phyloP scores from a whole-genome alignment of 192 early-diverging fungal species.

The Jimgerdemannia lactiflua region DNA sequence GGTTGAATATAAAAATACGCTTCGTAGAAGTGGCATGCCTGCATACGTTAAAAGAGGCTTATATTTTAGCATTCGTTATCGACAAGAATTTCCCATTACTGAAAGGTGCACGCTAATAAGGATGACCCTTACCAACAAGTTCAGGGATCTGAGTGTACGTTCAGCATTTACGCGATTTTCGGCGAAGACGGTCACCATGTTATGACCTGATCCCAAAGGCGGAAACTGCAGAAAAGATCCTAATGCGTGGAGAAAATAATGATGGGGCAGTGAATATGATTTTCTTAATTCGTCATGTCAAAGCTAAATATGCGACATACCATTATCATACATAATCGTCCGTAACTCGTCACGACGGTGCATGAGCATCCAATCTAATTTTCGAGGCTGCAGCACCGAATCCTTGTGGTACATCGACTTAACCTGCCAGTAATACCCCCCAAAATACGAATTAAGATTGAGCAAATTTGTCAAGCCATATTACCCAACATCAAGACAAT shows the following conservation, averaged over 20 bases:
- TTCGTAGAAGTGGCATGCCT: constrained; percentile 30
- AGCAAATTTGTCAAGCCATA: neutral
- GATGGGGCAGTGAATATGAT: neutral
- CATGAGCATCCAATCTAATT: constrained; percentile 78
- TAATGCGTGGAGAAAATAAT: constrained; percentile 3
- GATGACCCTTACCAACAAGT: constrained; percentile 54
- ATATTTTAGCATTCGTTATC: no score
- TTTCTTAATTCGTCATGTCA: neutral
- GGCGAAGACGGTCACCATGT: constrained; percentile 58
- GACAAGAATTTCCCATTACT: neutral
- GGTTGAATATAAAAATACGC: constrained; percentile 25
- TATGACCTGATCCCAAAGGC: constrained; percentile 48
- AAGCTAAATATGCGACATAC: constrained; percentile 22
- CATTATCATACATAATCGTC: constrained; percentile 79
- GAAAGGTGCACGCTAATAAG: neutral
- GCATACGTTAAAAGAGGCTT: neutral
- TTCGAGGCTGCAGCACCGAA: constrained; percentile 49
- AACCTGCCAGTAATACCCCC: constrained; percentile 30
- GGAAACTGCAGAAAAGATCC: constrained; percentile 58
- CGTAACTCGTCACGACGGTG: constrained; percentile 58
- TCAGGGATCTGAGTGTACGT: constrained; percentile 65
- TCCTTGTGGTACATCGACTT: constrained; percentile 40
- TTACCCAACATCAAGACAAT: neutral
- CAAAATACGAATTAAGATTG: no score
- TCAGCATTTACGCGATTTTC: constrained; percentile 69